These are phyloP conservation scores for Triangularia verruculosa DNA, from an alignment of 2,329 filamentous ascomycete genomes.

Conservation along the genomic window DNA sequence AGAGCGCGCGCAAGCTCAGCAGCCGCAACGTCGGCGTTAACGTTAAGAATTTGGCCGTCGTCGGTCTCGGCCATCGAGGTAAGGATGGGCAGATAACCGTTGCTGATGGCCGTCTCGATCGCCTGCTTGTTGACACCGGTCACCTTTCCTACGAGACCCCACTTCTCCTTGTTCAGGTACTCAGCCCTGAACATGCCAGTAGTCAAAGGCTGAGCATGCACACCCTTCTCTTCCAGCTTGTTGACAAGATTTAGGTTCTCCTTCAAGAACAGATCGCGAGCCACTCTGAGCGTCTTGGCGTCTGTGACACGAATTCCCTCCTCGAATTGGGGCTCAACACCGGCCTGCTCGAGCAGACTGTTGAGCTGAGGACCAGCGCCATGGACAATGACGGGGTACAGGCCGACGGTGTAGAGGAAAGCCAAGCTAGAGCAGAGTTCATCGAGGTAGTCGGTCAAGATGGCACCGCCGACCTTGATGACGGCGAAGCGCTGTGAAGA, in stretches of 20 bases:
- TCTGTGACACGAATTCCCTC: constrained; percentile 96
- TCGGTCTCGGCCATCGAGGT: constrained; percentile 94
- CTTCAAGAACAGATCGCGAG: constrained; percentile 87
- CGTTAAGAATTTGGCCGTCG: constrained; percentile 90
- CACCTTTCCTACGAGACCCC: constrained; percentile 93
- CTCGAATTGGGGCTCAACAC: constrained; percentile 92
- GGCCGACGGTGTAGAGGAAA: constrained; percentile 89
- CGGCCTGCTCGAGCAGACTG: constrained; percentile 81
- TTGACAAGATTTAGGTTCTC: constrained; percentile 93
- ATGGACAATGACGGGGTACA: constrained; percentile 94
- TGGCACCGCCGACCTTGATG: constrained; percentile 96
- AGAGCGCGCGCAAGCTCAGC: constrained; percentile 86
- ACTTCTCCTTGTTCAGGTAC: constrained; percentile 95
- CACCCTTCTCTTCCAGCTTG: constrained; percentile 83
- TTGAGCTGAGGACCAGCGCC: constrained; percentile 95
- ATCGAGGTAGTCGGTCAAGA: constrained; percentile 90
- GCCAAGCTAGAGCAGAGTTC: constrained; percentile 85
- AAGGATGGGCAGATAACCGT: constrained; percentile 87
- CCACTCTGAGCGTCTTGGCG: constrained; percentile 87
- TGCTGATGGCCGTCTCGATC: constrained; percentile 86
- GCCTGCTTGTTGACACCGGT: constrained; percentile 85
- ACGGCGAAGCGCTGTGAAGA: constrained; percentile 97
- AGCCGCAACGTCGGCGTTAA: constrained; percentile 95
- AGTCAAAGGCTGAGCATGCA: constrained; percentile 83
- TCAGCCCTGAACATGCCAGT: constrained; percentile 88